phyloP scores from a whole-genome alignment of 257 asterid species.

The Salvia splendens region DNA sequence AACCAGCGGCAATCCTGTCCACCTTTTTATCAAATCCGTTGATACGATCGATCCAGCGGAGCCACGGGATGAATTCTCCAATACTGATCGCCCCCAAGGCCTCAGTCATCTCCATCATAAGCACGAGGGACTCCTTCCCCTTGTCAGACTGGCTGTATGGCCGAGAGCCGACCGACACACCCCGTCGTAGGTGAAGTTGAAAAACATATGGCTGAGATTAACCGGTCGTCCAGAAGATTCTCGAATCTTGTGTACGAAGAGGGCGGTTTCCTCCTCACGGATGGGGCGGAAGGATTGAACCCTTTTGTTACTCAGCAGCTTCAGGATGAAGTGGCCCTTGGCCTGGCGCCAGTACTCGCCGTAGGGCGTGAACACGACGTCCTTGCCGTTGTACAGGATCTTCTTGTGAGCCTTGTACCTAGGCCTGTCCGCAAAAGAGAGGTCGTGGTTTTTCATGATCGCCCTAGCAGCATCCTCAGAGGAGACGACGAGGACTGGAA shows the following conservation, averaged over 20 bases:
- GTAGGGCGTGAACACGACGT: background rate
- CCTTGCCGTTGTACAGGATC: constrained; percentile 1
- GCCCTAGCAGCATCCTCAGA: background rate
- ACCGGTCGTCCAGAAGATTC: background rate
- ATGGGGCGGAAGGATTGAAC: constrained; percentile 14
- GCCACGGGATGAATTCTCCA: constrained; percentile 13
- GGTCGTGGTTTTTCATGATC: constrained; percentile 1
- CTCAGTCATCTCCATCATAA: background rate
- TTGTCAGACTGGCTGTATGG: constrained; percentile 7
- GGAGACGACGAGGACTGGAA: background rate
- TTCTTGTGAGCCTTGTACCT: background rate
- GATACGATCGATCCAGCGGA: constrained; percentile 5
- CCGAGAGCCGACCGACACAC: constrained; percentile 23
- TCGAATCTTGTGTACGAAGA: background rate
- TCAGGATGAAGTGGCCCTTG: constrained; percentile 16
- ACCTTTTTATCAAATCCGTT: background rate
- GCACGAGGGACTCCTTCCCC: background rate
- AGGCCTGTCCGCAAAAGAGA: background rate
- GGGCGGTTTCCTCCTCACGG: constrained; percentile 23
- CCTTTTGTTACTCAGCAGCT: constrained; percentile 19
- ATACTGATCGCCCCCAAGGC: constrained; percentile 12
- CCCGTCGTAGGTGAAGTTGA: constrained; percentile 9
- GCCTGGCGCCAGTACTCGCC: constrained; percentile 29
- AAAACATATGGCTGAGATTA: constrained; percentile 15
- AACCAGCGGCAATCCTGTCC: background rate